Base-by-base conservation (phyloP, 2,329 filamentous ascomycete genomes). In the Bimuria novae-zelandiae region DNA sequence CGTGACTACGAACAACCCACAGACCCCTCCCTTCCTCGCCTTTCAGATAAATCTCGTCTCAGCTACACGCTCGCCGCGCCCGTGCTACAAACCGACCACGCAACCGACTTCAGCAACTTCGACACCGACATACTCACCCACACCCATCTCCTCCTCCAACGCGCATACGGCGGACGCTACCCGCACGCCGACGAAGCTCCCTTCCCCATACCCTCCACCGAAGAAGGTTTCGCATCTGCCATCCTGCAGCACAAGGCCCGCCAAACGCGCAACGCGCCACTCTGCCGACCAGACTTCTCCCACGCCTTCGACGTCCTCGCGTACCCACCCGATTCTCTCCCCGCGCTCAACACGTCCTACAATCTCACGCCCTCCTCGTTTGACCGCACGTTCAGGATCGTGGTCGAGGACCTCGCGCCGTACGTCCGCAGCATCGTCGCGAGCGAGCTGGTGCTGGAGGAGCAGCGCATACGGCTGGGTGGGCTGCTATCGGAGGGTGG, bases 351-450 rank as follows among this genome's bases (percentile, higher is more conserved):
- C 17, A 61, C 66, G 25, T 68, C 74, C 1, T 71, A 67, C 16
- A 78, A 78, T 37, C 79, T 91, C 1, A 83, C 85, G 29, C 80
- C 88, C 0, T 92, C 90, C 0, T 85, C 88, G 0, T 91, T 96
- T 60, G 91, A 96, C 63, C 84, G 89, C 37, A 85, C 85, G 0
- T 76, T 89, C 63, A 71, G 74, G 0, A 78, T 87, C 17, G 84
- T 96, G 27, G 81, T 84, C 0, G 77, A 87, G 11, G 94, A 99
- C 58, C 79, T 97, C 1, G 92, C 92, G 0, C 94, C 95, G 0
- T 97, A 90, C 70, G 84, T 97, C n/a, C 89, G 95, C 10, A 81
- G 82, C 32, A 97, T 99, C 54, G 86, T 93, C 1, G 80, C 86
- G 0, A 89, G 88, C 67, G 93, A 97, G 62, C 77, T 85, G 17